Conservation (phyloP, 225 moss, liverwort and hornwort species). For the Asterella californica region DNA sequence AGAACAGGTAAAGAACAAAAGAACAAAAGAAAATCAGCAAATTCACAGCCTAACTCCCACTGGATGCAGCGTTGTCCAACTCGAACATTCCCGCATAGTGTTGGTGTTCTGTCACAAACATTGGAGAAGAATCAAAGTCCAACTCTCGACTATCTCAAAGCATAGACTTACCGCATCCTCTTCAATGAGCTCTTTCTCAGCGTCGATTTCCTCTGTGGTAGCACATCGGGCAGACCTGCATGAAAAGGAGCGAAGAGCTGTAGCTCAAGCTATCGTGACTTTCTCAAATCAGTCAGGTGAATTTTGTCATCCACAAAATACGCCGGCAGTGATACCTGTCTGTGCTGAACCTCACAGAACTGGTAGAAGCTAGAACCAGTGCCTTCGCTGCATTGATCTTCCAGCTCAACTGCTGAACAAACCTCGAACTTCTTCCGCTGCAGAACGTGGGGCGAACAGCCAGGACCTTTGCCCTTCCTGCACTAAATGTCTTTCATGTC, state of each 20-base stretch:
- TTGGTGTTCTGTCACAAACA: too few species aligned
- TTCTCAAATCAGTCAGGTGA: background rate
- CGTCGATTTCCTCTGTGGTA: slow-evolving; percentile 75
- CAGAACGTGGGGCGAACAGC: slow-evolving; percentile 2
- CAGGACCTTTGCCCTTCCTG: slow-evolving; percentile 14
- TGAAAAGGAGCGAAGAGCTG: background rate
- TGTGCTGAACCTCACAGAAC: background rate
- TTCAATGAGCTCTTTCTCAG: slow-evolving; percentile 87
- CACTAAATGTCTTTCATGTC: slow-evolving; percentile 4
- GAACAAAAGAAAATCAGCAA: too few species aligned
- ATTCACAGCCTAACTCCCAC: too few species aligned
- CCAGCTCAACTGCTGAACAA: slow-evolving; percentile 25
- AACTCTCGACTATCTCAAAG: too few species aligned
- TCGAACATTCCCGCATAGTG: too few species aligned
- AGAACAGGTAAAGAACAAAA: too few species aligned
- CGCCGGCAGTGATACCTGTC: slow-evolving; percentile 12
- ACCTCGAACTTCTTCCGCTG: background rate
- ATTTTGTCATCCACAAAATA: background rate
- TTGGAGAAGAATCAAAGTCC: too few species aligned
- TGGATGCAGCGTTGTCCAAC: too few species aligned
- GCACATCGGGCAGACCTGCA: slow-evolving; percentile 46
- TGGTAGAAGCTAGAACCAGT: slow-evolving; percentile 1
- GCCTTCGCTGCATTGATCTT: slow-evolving; percentile 23
- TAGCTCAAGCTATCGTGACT: background rate
- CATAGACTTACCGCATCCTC: slow-evolving; percentile 64